Base-by-base conservation (phyloP, 2,329 filamentous ascomycete species). In the Nemania sp. region DNA sequence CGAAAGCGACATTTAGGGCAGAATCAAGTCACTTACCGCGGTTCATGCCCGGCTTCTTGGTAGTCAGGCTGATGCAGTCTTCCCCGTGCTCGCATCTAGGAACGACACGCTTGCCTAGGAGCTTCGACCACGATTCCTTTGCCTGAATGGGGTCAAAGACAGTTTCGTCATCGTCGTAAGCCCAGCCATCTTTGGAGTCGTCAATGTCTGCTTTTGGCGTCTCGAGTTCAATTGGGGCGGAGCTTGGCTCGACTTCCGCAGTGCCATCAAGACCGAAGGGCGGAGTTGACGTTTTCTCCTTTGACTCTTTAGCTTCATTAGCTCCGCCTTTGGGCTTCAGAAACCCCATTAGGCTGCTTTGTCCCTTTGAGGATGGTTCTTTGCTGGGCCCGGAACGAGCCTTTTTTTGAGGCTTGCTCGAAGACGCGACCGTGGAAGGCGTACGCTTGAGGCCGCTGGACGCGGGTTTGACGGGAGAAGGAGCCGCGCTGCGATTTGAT, bases 51-150 rank as follows among this genome's bases (percentile, higher is more conserved):
- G 90, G 80, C 68, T 97, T 97, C 75, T 93, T 97, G 1, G 92
- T 96, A 15, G 86, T 81, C 46, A 93, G 75, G 60, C 80, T 90
- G 60, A 91, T 89, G 71, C 94, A 97, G 2, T 90, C 88, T 64
- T 97, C 92, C 48, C 84, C 79, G 67, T 99, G 94, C 42, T 97
- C 91, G 68, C 94, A 99, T 52, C 81, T 82, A 1, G 94, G 94
- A 1, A 83, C 78, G 1, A 83, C 75, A 52, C 88, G 86, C 69
- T 88, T 91, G 14, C 86, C 83, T 57, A 97, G 86, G 12, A 97
- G 78, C 68, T 88, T 91, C 4, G 84, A 86, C 94, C 94, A 97
- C 19, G 87, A 88, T 66, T 94, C 88, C 68, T 90, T 93, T 40
- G 82, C 81, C 56, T 82, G 78, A 44, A 91, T 83, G 0, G 88